phyloP scores from a whole-genome alignment of 129 eudicot genomes.

The Tagetes patula region DNA sequence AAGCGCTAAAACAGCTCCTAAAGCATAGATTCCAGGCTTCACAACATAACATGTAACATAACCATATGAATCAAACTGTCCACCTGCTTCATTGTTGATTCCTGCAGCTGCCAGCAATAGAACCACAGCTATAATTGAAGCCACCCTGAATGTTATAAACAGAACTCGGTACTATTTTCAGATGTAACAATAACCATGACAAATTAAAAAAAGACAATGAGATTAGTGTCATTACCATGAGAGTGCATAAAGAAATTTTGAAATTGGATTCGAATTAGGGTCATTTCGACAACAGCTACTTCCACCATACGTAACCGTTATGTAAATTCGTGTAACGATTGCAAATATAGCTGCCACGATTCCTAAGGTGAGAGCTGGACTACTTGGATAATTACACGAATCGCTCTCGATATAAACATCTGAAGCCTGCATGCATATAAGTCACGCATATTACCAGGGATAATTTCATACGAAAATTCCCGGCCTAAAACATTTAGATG shows the following conservation, averaged over 20 bases:
- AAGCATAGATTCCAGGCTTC: constrained; percentile 38
- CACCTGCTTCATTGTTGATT: constrained; percentile 14
- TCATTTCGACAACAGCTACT: constrained; percentile 24
- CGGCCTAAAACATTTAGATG: too few relatives aligned
- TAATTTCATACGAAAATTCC: too few relatives aligned
- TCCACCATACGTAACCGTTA: constrained; percentile 29
- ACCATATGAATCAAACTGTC: constrained; percentile 15
- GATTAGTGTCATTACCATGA: constrained; percentile 29
- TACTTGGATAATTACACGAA: constrained; percentile 37
- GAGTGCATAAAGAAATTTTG: constrained; percentile 19
- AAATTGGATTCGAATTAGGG: constrained; percentile 20
- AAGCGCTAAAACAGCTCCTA: constrained; percentile 37
- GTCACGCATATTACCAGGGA: too few relatives aligned
- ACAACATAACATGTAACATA: constrained; percentile 28
- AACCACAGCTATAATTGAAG: constrained; percentile 26
- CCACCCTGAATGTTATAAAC: constrained; percentile 19
- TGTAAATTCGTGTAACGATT: constrained; percentile 22
- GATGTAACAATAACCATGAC: not conserved
- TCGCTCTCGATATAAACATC: constrained; percentile 11
- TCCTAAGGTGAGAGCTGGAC: constrained; percentile 30
- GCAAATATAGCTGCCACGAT: constrained; percentile 28
- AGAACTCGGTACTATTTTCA: not conserved
- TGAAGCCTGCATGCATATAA: constrained; percentile 24
- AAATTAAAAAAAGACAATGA: not conserved
- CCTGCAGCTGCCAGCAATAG: constrained; percentile 28